Base-by-base conservation (phyloP, 805 yeast species). In the Diddensiella santjacobensis region DNA sequence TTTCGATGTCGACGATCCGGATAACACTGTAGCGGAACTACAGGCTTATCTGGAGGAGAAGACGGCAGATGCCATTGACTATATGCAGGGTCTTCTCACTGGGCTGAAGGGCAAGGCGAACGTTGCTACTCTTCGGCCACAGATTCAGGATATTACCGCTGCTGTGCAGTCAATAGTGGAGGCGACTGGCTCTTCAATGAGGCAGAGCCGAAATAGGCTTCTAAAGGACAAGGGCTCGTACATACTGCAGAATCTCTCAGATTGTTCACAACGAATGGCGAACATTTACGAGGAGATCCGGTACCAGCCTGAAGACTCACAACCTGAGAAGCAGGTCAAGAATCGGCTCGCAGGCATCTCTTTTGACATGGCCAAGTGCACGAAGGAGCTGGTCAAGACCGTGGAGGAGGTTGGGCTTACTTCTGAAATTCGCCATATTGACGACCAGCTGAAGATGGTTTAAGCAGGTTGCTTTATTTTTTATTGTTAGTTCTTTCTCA, bases 261-360 rank as follows among this genome's bases (percentile, higher is more conserved):
- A 90, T 65, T 90, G 96, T 68, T 79, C 82, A 41, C 80, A 80
- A 57, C 78, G 98, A 61, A 86, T 91, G 95, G 79, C 78, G 41
- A 73, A 76, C 23, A 73, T 91, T 52, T 83, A 90, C 62, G 72
- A 69, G 36, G 68, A 62, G 43, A 49, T 59, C n/a, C 56, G 52
- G 22, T 44, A 56, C 23, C 51, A 60, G n/a, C 71, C 70, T 37
- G 66, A 55, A 22, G 64, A 63, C 22, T 67, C 70, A 17, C 81
- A 77, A 62, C 96, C 96, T 1, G 95, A 88, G 62, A 84, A 86
- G 65, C 85, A 85, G 58, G 84, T 88, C 71, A 87, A 87, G 67
- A 97, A 91, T 67, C 79, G 97, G 60, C 78, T 91, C 55, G 98
- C 98, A 0, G 97, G 97, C 2, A 84, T 90, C 57, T 91, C 96